Base-by-base conservation (phyloP, 2,329 filamentous ascomycete species). In the Colletotrichum noveboracense region DNA sequence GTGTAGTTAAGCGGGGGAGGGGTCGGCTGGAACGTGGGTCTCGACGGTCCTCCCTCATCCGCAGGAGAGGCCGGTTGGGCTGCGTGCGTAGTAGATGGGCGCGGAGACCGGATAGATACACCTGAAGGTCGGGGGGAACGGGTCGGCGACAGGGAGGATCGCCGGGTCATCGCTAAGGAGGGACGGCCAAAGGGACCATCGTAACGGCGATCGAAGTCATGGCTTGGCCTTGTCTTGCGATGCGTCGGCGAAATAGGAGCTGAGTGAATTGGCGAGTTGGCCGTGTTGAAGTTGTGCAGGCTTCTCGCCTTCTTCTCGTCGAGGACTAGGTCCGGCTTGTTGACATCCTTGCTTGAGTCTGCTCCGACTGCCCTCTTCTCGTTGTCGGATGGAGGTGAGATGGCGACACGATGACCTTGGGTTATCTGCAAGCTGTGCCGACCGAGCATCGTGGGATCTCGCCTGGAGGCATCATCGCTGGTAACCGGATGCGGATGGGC, bases 1-100 rank as follows among this genome's bases (percentile, higher is more conserved):
- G 70, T 78, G 77, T 78, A 78, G 26, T 78, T 78, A 2, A 78
- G 68, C 38, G 76, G 60, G 8, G 77, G 77, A 7, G 77, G 77
- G 2, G 65, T 69, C 9, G 74, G 60, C 26, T 70, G 62, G 28
- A 75, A 77, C 5, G 30, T 18, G 10, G 64, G 64, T 28, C 56
- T 32, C n/a, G 16, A 21, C 16, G 55, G 61, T 26, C 5, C 21
- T 24, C 30, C 60, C 30, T 13, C 18, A 13, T 24, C 24, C 4
- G 4, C 32, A 18, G 21, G 14, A 16, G 61, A 62, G 6, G 61
- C 7, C 18, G 32, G 34, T 4, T 26, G 34, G 12, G 21, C 55
- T n/a, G 55, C 7, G 8, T 43, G 61, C 16, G n/a, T 58, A 5
- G 52, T 18, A 14, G 43, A 32, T 2, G 4, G 58, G 6, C 16